phyloP scores from a whole-genome alignment of 2,329 filamentous ascomycete species.

The Aureobasidium mangrovei region DNA sequence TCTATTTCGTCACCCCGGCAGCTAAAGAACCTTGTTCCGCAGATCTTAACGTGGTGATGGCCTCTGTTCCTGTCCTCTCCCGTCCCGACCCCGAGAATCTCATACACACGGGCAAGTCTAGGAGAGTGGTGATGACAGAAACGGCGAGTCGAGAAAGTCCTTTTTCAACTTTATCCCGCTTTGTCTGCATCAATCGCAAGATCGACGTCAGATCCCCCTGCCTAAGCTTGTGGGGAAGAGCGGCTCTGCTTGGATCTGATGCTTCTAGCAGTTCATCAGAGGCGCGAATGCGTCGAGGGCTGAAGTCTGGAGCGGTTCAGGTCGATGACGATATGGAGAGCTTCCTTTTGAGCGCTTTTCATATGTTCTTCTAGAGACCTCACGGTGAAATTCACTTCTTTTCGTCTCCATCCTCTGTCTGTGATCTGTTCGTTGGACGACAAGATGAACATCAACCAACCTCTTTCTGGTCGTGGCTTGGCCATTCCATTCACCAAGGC shows the following conservation, averaged over 20 bases:
- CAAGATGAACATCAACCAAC: constrained; percentile 16
- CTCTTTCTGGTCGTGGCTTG: constrained; percentile 21
- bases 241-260: background rate
- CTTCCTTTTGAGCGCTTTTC: background rate
- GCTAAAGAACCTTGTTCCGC: constrained; percentile 6
- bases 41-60: constrained; percentile 1
- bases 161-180: background rate
- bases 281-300: background rate
- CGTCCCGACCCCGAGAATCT: background rate
- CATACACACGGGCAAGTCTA: background rate
- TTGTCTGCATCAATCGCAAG: background rate
- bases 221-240: background rate
- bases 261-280: background rate
- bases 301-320: background rate
- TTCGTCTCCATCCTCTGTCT: background rate
- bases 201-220: constrained; percentile 12
- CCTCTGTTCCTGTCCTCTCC: background rate
- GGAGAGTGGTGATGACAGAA: constrained; percentile 6
- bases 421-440: background rate
- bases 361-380: background rate
- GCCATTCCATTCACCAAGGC: constrained; percentile 27
- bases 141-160: background rate
- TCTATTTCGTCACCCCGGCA: constrained; percentile 8
- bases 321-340: constrained; percentile 1
- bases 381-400: background rate